phyloP scores from a whole-genome alignment of 1,284 basidiomycete genomes.

The Phellopilus nigrolimitatus region DNA sequence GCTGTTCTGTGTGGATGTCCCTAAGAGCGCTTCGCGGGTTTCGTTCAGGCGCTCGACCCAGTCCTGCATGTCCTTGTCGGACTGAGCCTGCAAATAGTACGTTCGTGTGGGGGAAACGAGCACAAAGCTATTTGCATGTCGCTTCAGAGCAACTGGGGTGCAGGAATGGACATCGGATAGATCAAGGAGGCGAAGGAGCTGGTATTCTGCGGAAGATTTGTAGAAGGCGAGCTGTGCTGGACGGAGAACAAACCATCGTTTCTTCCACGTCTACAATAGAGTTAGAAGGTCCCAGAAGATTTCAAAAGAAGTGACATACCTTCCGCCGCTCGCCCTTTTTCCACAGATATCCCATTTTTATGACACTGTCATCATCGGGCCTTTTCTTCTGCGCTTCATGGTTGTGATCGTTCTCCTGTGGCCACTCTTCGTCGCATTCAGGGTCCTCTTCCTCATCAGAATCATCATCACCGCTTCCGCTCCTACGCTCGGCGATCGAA shows the following conservation, averaged over 20 bases:
- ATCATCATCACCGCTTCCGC: constrained; percentile 67
- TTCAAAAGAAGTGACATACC: constrained; percentile 43
- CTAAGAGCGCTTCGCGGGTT: constrained; percentile 61
- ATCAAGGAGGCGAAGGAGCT: constrained; percentile 86
- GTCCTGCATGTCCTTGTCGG: constrained; percentile 64
- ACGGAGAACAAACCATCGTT: constrained; percentile 96
- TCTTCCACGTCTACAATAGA: constrained; percentile 85
- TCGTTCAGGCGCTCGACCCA: constrained; percentile 87
- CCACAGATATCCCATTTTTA: constrained; percentile 89
- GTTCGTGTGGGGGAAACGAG: constrained; percentile 90
- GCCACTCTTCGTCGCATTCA: constrained; percentile 59
- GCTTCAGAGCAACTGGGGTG: constrained; percentile 84
- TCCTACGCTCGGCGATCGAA: constrained; percentile 69
- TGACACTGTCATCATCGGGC: constrained; percentile 64
- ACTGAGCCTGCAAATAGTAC: constrained; percentile 87
- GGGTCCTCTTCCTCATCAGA: constrained; percentile 71
- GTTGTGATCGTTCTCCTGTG: constrained; percentile 38
- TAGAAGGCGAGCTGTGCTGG: constrained; percentile 93
- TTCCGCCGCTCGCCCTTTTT: constrained; percentile 97
- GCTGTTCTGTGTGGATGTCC: constrained; percentile 55
- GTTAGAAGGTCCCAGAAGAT: constrained; percentile 8
- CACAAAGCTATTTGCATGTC: constrained; percentile 86
- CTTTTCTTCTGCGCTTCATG: constrained; percentile 29
- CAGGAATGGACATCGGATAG: constrained; percentile 89
- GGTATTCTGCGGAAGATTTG: constrained; percentile 92